These are phyloP conservation scores for Penicillium nordicum DNA, from an alignment of 2,329 filamentous ascomycete genomes.

Conservation along the genomic window DNA sequence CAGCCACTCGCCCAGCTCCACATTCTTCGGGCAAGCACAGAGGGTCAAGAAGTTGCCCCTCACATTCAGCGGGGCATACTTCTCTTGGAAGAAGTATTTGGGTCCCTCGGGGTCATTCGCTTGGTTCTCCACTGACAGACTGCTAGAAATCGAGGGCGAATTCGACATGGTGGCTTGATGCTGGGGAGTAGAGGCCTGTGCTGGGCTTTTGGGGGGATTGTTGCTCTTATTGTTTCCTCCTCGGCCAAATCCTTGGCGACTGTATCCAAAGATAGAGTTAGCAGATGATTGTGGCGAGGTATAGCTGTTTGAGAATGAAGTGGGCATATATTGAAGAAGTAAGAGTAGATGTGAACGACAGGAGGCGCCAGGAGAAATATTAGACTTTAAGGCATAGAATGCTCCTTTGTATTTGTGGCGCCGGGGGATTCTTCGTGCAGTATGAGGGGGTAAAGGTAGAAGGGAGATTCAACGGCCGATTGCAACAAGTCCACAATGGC, in stretches of 20 bases:
- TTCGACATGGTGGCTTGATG: conserved; percentile 31
- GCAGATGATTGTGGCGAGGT: conserved; percentile 16
- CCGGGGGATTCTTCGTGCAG: conserved; percentile 18
- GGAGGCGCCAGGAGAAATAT: conserved; percentile 2
- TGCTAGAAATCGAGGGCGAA: conserved; percentile 41
- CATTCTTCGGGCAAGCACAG: conserved; percentile 85
- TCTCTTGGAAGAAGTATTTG: conserved; percentile 52
- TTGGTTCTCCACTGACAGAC: conserved; percentile 36
- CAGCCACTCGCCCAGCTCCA: conserved; percentile 93
- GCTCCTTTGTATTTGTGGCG: conserved; percentile 21
- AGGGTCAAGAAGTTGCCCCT: conserved; percentile 97
- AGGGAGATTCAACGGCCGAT: conserved; percentile 1
- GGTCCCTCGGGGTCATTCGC: conserved; percentile 43
- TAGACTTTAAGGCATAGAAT: conserved; percentile 14
- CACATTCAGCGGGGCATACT: conserved; percentile 75
- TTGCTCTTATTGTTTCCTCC: conserved; percentile 47
- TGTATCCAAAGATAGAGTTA: conserved; percentile 28
- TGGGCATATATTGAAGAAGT: conserved; percentile 6
- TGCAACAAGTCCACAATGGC: background rate
- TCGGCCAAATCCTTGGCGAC: conserved; percentile 50
- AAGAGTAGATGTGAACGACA: conserved; percentile 1
- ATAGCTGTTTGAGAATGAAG: conserved; percentile 5
- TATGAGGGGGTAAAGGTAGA: conserved; percentile 20
- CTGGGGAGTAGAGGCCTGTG: conserved; percentile 29
- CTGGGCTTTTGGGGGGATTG: conserved; percentile 38